Base-by-base conservation (phyloP, 306 rosid species). In the Gastrolobium bilobum region DNA sequence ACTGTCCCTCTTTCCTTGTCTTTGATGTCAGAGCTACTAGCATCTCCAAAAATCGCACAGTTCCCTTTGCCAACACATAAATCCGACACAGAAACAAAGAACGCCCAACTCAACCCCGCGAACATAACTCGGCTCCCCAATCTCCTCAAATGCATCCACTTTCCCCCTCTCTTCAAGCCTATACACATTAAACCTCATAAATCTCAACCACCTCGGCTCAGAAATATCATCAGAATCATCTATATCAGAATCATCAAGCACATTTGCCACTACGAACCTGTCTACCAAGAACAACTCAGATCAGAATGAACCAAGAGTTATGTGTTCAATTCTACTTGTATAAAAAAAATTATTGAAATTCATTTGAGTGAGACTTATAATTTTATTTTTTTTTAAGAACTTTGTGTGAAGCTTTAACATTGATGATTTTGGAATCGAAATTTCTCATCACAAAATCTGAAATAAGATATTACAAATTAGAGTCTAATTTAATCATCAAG, bases 111-210 rank as follows among this genome's bases (percentile, higher is more conserved):
- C 62, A 91, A 97, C 3, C 92, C 97, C 71, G 92, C 79, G 39
- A 94, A 92, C 87, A 89, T 67, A 69, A 91, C 89, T 72, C 70
- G 71, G 54, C 89, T 87, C 68, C 93, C 91, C 89, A 94, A 78
- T 69, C 75, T 69, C 5, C 14, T 69, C 80, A 89, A 11, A 82
- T 84, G 85, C 38, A 75, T 73, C 99, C 97, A 94, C 82, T 52
- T 86, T 79, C 68, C 14, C 91, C 56, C 68, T 81, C 59, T 75
- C 65, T 0, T 85, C 84, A 65, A 94, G 80, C 82, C 71, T 73
- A 63, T 60, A 89, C 59, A 91, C 91, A n/a, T 72, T 79, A 66
- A 92, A 91, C 31, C 59, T 79, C 60, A 89, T 90, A 0, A 89
- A 85, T 30, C 83, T 91, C 89, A 88, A 92, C 5, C 80, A 78